These are phyloP conservation scores for Solanum sejunctum DNA, from an alignment of 257 asterid genomes.

Conservation along the genomic window DNA sequence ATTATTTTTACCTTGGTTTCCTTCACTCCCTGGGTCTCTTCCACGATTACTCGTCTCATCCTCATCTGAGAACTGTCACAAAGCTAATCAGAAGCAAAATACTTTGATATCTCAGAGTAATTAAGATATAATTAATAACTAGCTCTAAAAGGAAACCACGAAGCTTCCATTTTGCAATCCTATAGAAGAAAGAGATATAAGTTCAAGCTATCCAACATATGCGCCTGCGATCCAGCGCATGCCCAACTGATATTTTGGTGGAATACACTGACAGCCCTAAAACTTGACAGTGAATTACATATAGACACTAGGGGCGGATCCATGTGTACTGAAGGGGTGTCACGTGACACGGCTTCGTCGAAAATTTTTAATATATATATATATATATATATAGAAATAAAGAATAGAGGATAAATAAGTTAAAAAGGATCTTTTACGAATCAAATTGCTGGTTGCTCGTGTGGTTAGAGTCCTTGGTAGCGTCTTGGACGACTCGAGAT, in stretches of 20 bases:
- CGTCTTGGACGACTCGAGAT: too few relatives aligned
- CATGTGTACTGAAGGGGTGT: too few relatives aligned
- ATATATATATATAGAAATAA: too few relatives aligned
- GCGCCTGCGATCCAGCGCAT: background rate
- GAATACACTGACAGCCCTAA: background rate
- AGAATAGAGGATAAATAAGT: too few relatives aligned
- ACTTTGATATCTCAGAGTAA: background rate
- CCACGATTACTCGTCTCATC: slow-evolving; percentile 40
- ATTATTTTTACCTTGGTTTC: slow-evolving; percentile 19
- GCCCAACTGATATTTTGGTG: background rate
- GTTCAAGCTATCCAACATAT: background rate
- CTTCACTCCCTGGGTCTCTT: slow-evolving; percentile 25
- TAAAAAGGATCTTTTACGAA: too few relatives aligned
- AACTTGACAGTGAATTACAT: background rate
- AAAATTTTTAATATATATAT: too few relatives aligned
- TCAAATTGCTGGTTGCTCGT: too few relatives aligned
- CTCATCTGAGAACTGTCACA: slow-evolving; percentile 62
- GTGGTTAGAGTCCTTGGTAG: too few relatives aligned
- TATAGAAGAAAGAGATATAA: background rate
- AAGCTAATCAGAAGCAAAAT: background rate
- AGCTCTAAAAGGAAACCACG: background rate
- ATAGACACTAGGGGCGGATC: too few relatives aligned
- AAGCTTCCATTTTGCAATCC: background rate
- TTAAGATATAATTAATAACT: background rate
- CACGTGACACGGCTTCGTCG: too few relatives aligned